Base-by-base conservation (phyloP, 2,329 filamentous ascomycete genomes). In the Paecilomyces formosus region DNA sequence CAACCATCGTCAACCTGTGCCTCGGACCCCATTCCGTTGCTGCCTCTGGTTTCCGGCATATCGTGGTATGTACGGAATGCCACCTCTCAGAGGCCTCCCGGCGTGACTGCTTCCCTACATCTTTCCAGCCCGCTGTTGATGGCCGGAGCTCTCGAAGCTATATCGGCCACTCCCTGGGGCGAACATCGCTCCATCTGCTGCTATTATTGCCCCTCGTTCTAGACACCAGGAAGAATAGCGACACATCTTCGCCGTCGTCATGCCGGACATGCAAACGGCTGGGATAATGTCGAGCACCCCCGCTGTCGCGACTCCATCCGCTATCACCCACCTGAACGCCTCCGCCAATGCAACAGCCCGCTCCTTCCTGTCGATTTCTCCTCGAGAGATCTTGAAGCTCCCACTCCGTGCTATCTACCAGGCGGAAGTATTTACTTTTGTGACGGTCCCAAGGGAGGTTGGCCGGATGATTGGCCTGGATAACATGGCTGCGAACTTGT, bases 351-450 rank as follows among this genome's bases (percentile, higher is more conserved):
- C 54, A 15, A 56, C 63, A 24, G 52, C 66, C 52, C 54, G 59
- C 51, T 53, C 53, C 49, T 57, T 68, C 30, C 53, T 68, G 24
- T 64, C 70, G 12, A 64, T 68, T 18, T 68, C 68, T 21, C 62
- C 68, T 11, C 68, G 68, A 57, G 69, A 72, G 24, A 58, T 76
- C 18, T 62, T 76, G 39, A 67, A 69, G 26, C 64, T 72, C 54
- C 74, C 74, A 15, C 63, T 76, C 55, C 74, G 73, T 51, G 66
- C 69, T 55, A 62, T 75, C n/a, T 66, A 70, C 53, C 70, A 68
- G 55, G 69, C 68, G 24, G 74, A 76, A 59, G 65, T 65, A 15
- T 70, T 73, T 57, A 65, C 73, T 1, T 69, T 76, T 53, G 65
- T 62, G 24, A 70, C 71, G 6, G 61, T 75, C 52, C 72, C 74